phyloP scores from a whole-genome alignment of 1,284 basidiomycete species.

The Coniophora puteana region DNA sequence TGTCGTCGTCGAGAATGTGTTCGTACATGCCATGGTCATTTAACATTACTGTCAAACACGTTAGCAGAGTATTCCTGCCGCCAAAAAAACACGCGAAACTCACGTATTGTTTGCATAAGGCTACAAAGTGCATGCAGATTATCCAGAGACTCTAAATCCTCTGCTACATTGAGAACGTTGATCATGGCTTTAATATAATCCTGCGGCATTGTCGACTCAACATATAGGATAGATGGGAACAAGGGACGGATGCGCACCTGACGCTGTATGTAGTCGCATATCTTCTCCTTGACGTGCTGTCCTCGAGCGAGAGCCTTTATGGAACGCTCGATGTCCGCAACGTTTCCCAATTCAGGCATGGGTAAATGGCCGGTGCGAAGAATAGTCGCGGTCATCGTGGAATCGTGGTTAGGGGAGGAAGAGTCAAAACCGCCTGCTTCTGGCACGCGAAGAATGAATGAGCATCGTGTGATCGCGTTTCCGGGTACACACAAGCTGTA shows the following conservation, averaged over 20 bases:
- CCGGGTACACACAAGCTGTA: too few relatives aligned
- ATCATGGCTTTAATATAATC: slow-evolving; percentile 89
- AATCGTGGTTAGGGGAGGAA: slow-evolving; percentile 61
- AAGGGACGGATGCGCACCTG: slow-evolving; percentile 45
- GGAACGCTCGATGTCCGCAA: slow-evolving; percentile 72
- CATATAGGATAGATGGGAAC: slow-evolving; percentile 1
- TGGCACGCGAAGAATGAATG: slow-evolving; percentile 18
- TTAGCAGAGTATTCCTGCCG: slow-evolving; percentile 13
- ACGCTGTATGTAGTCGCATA: slow-evolving; percentile 78
- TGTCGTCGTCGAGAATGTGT: slow-evolving; percentile 90
- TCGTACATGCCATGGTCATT: slow-evolving; percentile 97
- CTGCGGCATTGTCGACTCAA: slow-evolving; percentile 34
- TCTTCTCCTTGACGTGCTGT: slow-evolving; percentile 69
- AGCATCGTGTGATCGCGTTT: too few relatives aligned
- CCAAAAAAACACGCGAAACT: slow-evolving; percentile 30
- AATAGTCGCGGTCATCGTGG: slow-evolving; percentile 58
- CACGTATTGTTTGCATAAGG: slow-evolving; percentile 94
- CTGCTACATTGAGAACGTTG: slow-evolving; percentile 82
- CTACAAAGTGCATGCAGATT: slow-evolving; percentile 89
- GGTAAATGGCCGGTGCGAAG: slow-evolving; percentile 72
- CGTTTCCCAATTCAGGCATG: slow-evolving; percentile 64
- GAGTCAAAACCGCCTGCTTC: slow-evolving; percentile 44
- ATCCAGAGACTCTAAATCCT: slow-evolving; percentile 87
- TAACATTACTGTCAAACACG: slow-evolving; percentile 69
- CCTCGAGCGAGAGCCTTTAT: slow-evolving; percentile 70